Base-by-base conservation (phyloP, 176 grass and related monocot species). In the Carex pumila region DNA sequence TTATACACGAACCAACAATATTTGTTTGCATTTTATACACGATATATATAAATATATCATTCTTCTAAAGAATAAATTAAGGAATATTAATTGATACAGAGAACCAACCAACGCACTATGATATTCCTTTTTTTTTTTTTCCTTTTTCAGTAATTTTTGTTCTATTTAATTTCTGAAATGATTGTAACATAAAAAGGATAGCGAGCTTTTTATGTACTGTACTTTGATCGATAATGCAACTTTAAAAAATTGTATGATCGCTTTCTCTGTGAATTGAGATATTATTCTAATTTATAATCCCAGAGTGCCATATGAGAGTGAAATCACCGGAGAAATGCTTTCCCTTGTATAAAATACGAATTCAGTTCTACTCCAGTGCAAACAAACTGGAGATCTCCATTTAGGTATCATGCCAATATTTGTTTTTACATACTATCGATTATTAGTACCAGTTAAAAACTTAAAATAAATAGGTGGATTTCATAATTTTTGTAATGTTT, bases 241-340 rank as follows among this genome's bases (percentile, higher is more conserved):
- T 29, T 53, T 30, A 76, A 1, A 75, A n/a, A 74, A 74, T 29
- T 22, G 47, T 53, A 47, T 30, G 45, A 54, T 29, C 45, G 5
- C 47, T 75, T 6, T 54, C 34, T 36, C 34, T 36, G 37, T 39
- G 37, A 6, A 6, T 82, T 82, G 7, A 64, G 61, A 82, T 82
- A 82, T 32, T 82, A 53, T 82, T 67, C 43, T 82, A 39, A 39
- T 39, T 39, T 80, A 47, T 50, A 80, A 59, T 4, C 3, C 11
- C 3, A 36, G 29, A 82, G 80, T 82, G 80, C 41, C 80, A 1
- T 62, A 52, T 67, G 80, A 82, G 57, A 82, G 39, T 82, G 80
- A 82, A 82, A 21, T 52, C 80, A 82, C 80, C 9, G 8, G 41
- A 67, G 4, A 76, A 65, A 82, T 67, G 21, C 49, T 7, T 55